These are phyloP conservation scores for Shiraia bambusicola DNA, from an alignment of 2,329 filamentous ascomycete species.

Conservation along the genomic window DNA sequence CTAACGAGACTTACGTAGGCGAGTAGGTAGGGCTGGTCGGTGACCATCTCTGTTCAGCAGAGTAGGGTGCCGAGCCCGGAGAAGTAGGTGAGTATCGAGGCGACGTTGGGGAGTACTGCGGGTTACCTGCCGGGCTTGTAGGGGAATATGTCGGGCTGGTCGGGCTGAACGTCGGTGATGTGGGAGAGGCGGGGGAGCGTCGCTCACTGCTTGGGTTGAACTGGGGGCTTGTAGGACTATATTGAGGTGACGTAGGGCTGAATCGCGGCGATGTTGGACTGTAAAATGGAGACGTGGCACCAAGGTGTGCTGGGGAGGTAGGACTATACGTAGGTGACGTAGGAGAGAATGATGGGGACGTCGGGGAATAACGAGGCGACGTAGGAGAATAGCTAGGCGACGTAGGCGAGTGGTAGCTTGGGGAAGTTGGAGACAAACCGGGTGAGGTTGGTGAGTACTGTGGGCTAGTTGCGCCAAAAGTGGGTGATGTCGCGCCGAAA, in stretches of 20 bases:
- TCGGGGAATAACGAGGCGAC: conserved; percentile 55
- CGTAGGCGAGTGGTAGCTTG: conserved; percentile 48
- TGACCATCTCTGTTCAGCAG: conserved; percentile 45
- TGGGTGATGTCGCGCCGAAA: conserved; percentile 55
- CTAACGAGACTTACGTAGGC: conserved; percentile 46
- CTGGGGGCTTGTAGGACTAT: conserved; percentile 64
- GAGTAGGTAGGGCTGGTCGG: conserved; percentile 48
- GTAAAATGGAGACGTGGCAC: conserved; percentile 53
- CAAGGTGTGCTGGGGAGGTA: conserved; percentile 39
- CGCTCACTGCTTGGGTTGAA: conserved; percentile 58
- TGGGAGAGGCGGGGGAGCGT: conserved; percentile 51
- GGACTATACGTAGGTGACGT: conserved; percentile 53
- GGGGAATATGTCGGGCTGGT: conserved; percentile 36
- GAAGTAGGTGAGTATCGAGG: conserved; percentile 47
- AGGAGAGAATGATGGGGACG: conserved; percentile 49
- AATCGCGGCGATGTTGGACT: conserved; percentile 57
- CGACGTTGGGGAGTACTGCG: conserved; percentile 49
- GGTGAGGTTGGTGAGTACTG: conserved; percentile 63
- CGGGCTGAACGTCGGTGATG: conserved; percentile 41
- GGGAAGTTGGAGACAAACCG: conserved; percentile 57
- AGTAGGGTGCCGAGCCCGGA: conserved; percentile 30
- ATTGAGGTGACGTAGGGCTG: conserved; percentile 56
- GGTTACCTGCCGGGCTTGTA: conserved; percentile 37
- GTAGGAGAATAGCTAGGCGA: conserved; percentile 62
- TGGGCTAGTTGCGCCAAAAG: conserved; percentile 56